A percentile compares a stretch with the other conserved stretches of the same genome.
These are phyloP conservation scores for Breviolum minutum DNA, from an alignment of 73 alveolate genomes.

Conservation along the genomic window DNA sequence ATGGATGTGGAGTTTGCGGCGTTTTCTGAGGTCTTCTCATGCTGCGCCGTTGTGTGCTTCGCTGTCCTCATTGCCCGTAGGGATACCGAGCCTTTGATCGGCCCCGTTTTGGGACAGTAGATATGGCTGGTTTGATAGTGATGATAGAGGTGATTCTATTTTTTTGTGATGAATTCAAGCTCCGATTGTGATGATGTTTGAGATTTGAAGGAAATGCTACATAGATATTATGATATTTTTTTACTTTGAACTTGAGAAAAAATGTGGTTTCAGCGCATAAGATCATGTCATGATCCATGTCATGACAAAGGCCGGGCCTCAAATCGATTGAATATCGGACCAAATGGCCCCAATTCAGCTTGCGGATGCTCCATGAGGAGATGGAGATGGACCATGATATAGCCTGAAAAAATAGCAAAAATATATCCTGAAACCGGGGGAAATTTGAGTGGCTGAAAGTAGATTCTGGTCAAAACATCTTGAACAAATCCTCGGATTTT, in stretches of 20 bases:
- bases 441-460: too few species aligned
- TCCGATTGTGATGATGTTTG: neutral
- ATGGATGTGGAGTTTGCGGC: neutral
- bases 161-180: neutral
- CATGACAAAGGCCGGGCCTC: neutral
- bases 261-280: neutral
- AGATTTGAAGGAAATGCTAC: neutral
- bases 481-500: too few species aligned
- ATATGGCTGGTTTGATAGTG: neutral
- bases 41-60: slow-evolving; percentile 87
- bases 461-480: too few species aligned
- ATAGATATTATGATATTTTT: neutral
- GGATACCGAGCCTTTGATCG: neutral
- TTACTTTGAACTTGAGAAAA: neutral
- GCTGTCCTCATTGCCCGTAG: slow-evolving; percentile 64
- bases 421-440: too few species aligned
- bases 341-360: too few species aligned
- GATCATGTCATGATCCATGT: too few species aligned
- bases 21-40: slow-evolving; percentile 54
- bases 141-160: neutral
- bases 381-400: too few species aligned
- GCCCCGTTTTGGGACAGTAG: neutral
- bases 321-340: too few species aligned
- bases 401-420: too few species aligned
- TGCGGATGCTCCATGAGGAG: too few species aligned